Base-by-base conservation (phyloP, 345 rosid species). In the Salix exigua region DNA sequence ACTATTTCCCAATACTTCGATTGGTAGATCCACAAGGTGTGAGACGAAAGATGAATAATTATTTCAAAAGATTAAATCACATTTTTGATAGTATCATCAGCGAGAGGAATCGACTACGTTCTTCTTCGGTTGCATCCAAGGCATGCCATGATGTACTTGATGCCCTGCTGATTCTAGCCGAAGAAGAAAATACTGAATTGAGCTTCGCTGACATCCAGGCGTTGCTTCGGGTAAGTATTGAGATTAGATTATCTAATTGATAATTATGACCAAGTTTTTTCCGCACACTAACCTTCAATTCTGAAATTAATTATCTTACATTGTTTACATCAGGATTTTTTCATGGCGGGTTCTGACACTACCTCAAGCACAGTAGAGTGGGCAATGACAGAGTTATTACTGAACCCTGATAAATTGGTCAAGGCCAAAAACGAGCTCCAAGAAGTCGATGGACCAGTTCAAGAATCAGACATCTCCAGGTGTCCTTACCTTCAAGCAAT, bases 341-440 rank as follows among this genome's bases (percentile, higher is more conserved):
- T 88, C 35, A 12, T 21, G 19, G 91, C 79, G 2, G 91, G 89
- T 2, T 81, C 84, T 0, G 91, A 89, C 44, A 88, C 89, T 33
- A 88, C 79, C 8, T 16, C 76, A 8, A 77, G 26, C 30, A 76
- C 81, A 3, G 4, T 81, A 1, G 87, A 84, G 40, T 84, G 85
- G 87, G 79, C 66, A 28, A 84, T 84, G 81, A 9, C 44, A 40
- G 44, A 40, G 44, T 9, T 40, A 40, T 40, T 40, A 40, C 44
- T 40, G 11, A 40, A 50, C 19, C 80, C 78, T 14, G 14, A 5
- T 18, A 53, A 19, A 46, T 31, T 40, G 6, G 69, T 18, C 26
- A 84, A 79, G 75, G 72, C 73, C 35, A 68, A 79, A 18, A 70
- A 46, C 0, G 87, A 85, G 73, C 70, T 86, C 1, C 70, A 76